phyloP scores from a whole-genome alignment of 2,329 filamentous ascomycete species.

The Trichoderma arundinaceum region DNA sequence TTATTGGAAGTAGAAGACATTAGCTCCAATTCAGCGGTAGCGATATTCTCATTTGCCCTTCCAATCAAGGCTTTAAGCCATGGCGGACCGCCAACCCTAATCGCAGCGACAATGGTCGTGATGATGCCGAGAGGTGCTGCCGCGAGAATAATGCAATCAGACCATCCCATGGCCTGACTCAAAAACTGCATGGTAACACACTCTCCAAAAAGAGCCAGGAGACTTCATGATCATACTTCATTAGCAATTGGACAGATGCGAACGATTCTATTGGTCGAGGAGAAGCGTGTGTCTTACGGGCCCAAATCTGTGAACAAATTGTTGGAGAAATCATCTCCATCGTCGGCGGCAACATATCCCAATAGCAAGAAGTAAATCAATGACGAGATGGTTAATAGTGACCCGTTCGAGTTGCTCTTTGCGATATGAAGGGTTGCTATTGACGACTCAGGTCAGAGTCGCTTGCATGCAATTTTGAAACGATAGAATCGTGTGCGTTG shows the following conservation, averaged over 20 bases:
- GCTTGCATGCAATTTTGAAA: neutral
- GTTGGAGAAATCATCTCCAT: slow-evolving; percentile 37
- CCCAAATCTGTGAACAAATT: slow-evolving; percentile 35
- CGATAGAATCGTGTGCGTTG: too few species aligned
- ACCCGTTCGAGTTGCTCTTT: neutral
- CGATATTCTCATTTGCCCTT: slow-evolving; percentile 50
- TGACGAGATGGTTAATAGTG: too few species aligned
- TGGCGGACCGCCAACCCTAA: slow-evolving; percentile 51
- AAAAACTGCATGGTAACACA: slow-evolving; percentile 56
- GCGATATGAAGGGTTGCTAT: neutral
- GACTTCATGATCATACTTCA: neutral
- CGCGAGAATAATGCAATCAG: slow-evolving; percentile 53
- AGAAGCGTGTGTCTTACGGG: slow-evolving; percentile 15
- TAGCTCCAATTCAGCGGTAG: slow-evolving; percentile 50
- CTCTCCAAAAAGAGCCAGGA: slow-evolving; percentile 49
- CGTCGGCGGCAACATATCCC: slow-evolving; percentile 3
- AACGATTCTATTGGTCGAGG: neutral
- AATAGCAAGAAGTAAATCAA: neutral
- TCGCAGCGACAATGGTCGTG: slow-evolving; percentile 51
- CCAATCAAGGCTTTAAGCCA: slow-evolving; percentile 53
- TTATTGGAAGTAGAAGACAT: slow-evolving; percentile 54
- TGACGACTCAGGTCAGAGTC: neutral
- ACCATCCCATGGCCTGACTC: slow-evolving; percentile 48
- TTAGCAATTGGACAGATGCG: neutral
- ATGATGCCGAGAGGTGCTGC: slow-evolving; percentile 54